phyloP scores from a whole-genome alignment of 306 rosid species.

The Calophaca sinica region DNA sequence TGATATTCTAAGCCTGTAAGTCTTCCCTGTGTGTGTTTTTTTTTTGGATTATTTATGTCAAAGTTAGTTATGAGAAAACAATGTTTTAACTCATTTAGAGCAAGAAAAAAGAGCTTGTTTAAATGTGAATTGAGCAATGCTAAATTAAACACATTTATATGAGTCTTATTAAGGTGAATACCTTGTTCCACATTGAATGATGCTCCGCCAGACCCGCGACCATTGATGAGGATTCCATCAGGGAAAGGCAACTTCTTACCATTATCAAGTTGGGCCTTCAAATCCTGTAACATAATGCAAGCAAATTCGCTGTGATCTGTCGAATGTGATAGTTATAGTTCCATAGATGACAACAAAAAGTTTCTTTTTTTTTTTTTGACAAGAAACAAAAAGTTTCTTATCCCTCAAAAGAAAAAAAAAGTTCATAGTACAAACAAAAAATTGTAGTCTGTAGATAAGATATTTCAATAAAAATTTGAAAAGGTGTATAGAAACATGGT shows the following conservation, averaged over 20 bases:
- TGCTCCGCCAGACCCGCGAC: constrained; percentile 85
- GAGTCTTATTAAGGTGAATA: background rate
- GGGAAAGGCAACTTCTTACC: constrained; percentile 81
- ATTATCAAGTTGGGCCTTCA: constrained; percentile 67
- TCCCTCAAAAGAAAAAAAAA: no score
- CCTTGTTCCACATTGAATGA: constrained; percentile 93
- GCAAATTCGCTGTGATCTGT: background rate
- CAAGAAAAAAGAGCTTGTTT: no score
- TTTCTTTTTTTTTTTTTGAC: no score
- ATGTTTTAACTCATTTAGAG: background rate
- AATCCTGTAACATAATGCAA: constrained; percentile 47
- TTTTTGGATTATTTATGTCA: background rate
- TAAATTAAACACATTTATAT: no score
- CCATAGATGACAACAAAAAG: background rate
- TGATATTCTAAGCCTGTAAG: constrained; percentile 94
- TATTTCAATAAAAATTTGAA: no score
- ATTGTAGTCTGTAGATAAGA: no score
- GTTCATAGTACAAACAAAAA: no score
- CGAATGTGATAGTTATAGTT: background rate
- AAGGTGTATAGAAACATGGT: no score
- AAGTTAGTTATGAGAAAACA: background rate
- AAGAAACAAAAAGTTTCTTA: no score
- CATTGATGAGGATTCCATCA: constrained; percentile 94
- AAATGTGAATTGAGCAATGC: no score
- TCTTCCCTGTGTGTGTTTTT: constrained; percentile 67